These are phyloP conservation scores for Pseudonitzschia delicatissima DNA, from an alignment of 108 stramenopile species.

Conservation along the genomic window DNA sequence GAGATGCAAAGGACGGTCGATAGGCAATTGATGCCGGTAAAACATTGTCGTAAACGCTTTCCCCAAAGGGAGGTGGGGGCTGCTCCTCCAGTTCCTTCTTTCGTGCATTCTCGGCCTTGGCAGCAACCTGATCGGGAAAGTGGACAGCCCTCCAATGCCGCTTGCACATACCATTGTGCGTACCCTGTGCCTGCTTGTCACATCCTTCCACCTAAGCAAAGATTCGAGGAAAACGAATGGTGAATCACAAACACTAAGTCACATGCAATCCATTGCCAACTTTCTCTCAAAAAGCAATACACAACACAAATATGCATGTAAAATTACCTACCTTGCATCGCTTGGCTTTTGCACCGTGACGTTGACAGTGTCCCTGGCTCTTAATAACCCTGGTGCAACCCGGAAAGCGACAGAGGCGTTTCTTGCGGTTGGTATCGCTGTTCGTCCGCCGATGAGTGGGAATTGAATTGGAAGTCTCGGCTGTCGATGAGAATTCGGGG, in stretches of 20 bases:
- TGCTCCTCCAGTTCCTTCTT: conserved; percentile 22
- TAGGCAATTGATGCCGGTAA: conserved; percentile 59
- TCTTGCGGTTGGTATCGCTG: neutral
- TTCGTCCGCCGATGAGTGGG: too few relatives aligned
- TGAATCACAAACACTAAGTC: neutral
- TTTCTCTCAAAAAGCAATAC: neutral
- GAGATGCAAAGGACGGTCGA: conserved; percentile 12
- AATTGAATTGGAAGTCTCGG: too few relatives aligned
- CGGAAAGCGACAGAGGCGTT: conserved; percentile 12
- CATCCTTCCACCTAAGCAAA: conserved; percentile 29
- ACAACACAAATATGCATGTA: neutral
- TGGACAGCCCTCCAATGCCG: conserved; percentile 57
- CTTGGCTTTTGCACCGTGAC: conserved; percentile 70
- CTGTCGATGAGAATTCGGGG: too few relatives aligned
- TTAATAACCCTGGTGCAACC: conserved; percentile 61
- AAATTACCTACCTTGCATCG: conserved; percentile 59
- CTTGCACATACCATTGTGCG: conserved; percentile 62
- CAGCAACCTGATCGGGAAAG: conserved; percentile 30
- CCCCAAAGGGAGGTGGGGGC: conserved; percentile 43
- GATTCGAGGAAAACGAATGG: neutral
- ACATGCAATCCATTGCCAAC: neutral
- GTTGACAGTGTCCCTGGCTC: conserved; percentile 67
- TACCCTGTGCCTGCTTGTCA: conserved; percentile 61
- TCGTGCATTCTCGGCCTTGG: neutral
- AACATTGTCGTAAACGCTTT: conserved; percentile 58